These are phyloP conservation scores for Infundibulicybe gibba DNA, from an alignment of 768 basidiomycete species.

Conservation along the genomic window DNA sequence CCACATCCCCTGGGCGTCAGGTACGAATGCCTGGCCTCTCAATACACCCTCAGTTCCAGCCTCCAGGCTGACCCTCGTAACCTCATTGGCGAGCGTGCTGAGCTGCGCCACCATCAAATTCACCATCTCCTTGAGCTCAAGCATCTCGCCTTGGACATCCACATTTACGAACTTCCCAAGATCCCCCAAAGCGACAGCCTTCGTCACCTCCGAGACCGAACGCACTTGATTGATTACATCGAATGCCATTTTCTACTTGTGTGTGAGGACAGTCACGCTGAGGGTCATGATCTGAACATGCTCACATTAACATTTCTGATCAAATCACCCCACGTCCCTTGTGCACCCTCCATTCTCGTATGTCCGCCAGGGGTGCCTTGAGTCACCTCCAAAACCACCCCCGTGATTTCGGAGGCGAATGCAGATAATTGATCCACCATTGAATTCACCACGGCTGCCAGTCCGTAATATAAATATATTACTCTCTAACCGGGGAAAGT, in stretches of 20 bases:
- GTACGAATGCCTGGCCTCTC: slow-evolving; percentile 89
- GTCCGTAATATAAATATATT: slow-evolving; percentile 1
- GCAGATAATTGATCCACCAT: slow-evolving; percentile 91
- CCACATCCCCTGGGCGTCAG: slow-evolving; percentile 93
- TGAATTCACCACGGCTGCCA: slow-evolving; percentile 71
- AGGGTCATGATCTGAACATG: slow-evolving; percentile 8
- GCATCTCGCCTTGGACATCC: slow-evolving; percentile 93
- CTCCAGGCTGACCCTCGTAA: slow-evolving; percentile 89
- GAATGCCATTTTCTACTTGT: slow-evolving; percentile 76
- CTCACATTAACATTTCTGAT: slow-evolving; percentile 87
- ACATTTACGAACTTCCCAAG: slow-evolving; percentile 82
- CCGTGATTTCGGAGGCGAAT: slow-evolving; percentile 79
- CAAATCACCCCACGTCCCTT: slow-evolving; percentile 91
- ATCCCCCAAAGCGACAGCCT: slow-evolving; percentile 85
- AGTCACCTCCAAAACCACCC: slow-evolving; percentile 86
- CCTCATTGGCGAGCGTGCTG: slow-evolving; percentile 72
- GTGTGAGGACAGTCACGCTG: not conserved
- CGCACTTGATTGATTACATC: slow-evolving; percentile 86
- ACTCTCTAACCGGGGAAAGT: not conserved
- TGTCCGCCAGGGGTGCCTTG: slow-evolving; percentile 90
- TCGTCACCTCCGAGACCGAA: slow-evolving; percentile 88
- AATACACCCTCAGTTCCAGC: slow-evolving; percentile 92
- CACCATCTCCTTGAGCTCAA: slow-evolving; percentile 83
- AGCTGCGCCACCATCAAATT: slow-evolving; percentile 85
- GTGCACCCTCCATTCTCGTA: slow-evolving; percentile 85